Evolutionary conservation across 192 early-diverging fungal species (phyloP).

Genomic region (Mortierella antarctica): DNA sequence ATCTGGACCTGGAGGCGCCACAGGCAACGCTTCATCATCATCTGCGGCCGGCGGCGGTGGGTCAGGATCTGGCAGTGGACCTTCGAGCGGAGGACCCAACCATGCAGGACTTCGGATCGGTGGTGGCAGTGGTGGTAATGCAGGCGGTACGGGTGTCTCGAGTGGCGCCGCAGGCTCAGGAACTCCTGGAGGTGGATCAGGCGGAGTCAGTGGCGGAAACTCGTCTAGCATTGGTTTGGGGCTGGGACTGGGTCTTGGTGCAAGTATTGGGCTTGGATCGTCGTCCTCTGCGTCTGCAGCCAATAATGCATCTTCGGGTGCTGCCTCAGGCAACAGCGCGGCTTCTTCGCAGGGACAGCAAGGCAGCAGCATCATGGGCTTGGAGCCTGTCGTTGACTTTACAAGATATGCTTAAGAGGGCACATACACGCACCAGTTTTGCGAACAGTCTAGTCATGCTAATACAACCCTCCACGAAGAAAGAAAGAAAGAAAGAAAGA

Average conservation of each 20-base stretch:
- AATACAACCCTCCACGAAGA: too few species aligned
- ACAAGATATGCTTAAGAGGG: constrained; percentile 63
- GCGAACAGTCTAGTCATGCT: too few species aligned
- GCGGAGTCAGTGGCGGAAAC: constrained; percentile 3
- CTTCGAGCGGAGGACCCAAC: constrained; percentile 1
- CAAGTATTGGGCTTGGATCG: constrained; percentile 7
- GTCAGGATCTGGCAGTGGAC: constrained; percentile 10
- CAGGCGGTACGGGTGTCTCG: constrained; percentile 2
- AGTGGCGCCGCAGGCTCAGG: neutral
- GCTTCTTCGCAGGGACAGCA: constrained; percentile 2
- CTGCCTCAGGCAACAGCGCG: neutral
- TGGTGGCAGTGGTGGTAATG: neutral
- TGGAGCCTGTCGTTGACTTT: constrained; percentile 65
- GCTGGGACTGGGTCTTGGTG: constrained; percentile 31
- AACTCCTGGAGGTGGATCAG: constrained; percentile 1
- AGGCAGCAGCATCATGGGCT: constrained; percentile 26
- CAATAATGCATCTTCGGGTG: constrained; percentile 1
- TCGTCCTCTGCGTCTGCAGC: constrained; percentile 17
- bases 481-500: too few species aligned
- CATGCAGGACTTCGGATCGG: neutral
- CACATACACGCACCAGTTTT: neutral
- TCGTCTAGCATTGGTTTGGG: constrained; percentile 29
- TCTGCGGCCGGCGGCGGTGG: neutral
- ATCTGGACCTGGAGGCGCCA: constrained; percentile 1
- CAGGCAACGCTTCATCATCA: neutral